phyloP scores from a whole-genome alignment of 202 grass and related monocot species.

The Carex sylvatica region DNA sequence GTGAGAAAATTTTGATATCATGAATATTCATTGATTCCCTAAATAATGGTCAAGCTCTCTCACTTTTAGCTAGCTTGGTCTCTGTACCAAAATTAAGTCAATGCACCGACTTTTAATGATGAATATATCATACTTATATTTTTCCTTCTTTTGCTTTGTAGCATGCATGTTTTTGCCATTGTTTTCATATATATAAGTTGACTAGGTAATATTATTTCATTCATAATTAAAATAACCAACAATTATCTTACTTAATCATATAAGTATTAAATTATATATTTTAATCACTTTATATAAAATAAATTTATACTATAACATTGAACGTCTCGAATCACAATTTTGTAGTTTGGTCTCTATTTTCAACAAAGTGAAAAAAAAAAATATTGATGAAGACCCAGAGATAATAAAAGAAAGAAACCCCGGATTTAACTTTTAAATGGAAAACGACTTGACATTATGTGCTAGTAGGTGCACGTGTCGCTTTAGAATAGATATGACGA shows the following conservation, averaged over 20 bases:
- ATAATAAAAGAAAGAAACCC: not conserved
- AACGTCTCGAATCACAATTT: too few relatives aligned
- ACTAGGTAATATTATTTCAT: not conserved
- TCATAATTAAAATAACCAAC: not conserved
- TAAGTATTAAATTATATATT: too few relatives aligned
- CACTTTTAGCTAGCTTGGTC: not conserved
- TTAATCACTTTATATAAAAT: too few relatives aligned
- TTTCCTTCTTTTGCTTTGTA: not conserved
- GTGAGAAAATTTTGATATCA: not conserved
- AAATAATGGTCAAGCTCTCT: not conserved
- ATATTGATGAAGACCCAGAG: not conserved
- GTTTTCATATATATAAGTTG: not conserved
- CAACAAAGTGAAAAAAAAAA: not conserved
- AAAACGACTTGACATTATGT: constrained; percentile 7
- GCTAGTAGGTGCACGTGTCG: constrained; percentile 9
- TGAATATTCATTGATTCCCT: not conserved
- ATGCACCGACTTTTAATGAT: not conserved
- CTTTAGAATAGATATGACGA: constrained; percentile 12
- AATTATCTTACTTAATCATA: not conserved
- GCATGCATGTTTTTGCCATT: not conserved
- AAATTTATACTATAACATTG: too few relatives aligned
- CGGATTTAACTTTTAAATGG: not conserved
- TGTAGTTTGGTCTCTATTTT: not conserved
- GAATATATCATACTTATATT: not conserved
- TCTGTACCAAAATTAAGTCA: not conserved